A percentile compares a stretch with the other conserved stretches of the same genome.
Conservation (phyloP, 768 basidiomycete genomes). For the Rhizopogon vulgaris region DNA sequence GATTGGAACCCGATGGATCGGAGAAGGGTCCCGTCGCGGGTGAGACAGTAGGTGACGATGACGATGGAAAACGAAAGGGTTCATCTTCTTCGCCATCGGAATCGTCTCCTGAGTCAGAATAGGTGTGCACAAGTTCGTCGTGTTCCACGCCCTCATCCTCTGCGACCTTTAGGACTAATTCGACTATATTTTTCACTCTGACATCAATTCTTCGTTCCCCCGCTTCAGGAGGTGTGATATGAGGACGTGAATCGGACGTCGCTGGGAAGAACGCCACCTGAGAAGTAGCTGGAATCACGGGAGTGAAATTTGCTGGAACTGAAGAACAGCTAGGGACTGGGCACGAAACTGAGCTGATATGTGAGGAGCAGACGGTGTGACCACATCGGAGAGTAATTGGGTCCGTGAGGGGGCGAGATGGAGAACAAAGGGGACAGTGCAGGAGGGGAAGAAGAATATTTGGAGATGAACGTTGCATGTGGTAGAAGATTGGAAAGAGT, state of each 20-base stretch:
- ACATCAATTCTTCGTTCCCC: constrained; percentile 37
- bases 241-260: constrained; percentile 19
- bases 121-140: constrained; percentile 15
- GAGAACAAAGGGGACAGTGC: constrained; percentile 49
- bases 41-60: constrained; percentile 22
- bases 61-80: constrained; percentile 11
- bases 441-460: constrained; percentile 32
- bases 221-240: background rate
- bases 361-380: constrained; percentile 70
- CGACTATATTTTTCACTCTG: constrained; percentile 49
- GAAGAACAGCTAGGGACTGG: constrained; percentile 31
- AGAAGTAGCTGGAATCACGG: constrained; percentile 38
- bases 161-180: constrained; percentile 30
- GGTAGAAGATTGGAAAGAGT: background rate
- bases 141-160: constrained; percentile 5
- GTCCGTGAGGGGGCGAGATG: constrained; percentile 27
- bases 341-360: constrained; percentile 32
- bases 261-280: constrained; percentile 30
- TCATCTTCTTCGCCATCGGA: constrained; percentile 18
- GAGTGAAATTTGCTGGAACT: constrained; percentile 14
- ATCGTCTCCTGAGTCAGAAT: constrained; percentile 25
- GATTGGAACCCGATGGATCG: background rate
- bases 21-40: constrained; percentile 24
- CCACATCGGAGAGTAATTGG: constrained; percentile 72
- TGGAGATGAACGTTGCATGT: background rate